Evolutionary conservation across 2,329 filamentous ascomycete species (phyloP).

Genomic region (Fusarium nygamai): DNA sequence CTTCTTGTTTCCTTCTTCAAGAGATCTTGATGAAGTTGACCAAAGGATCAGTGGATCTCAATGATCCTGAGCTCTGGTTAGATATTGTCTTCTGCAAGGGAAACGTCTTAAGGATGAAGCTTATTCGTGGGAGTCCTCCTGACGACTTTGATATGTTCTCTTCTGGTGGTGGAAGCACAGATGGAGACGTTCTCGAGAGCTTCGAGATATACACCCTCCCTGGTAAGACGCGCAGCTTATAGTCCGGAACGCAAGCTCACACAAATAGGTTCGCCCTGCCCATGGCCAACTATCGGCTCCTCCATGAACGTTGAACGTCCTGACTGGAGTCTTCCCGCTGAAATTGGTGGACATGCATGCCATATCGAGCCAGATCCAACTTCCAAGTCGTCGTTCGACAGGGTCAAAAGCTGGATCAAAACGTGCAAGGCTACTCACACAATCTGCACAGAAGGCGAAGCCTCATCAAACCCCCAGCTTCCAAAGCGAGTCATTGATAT

Average conservation of each 20-base stretch:
- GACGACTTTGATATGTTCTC: conserved; percentile 30
- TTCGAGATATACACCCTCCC: conserved; percentile 36
- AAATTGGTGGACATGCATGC: conserved; percentile 15
- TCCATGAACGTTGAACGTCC: conserved; percentile 22
- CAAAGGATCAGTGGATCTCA: background rate
- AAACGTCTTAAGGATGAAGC: conserved; percentile 10
- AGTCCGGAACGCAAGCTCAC: background rate
- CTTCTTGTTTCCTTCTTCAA: conserved; percentile 22
- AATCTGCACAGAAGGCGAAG: conserved; percentile 26
- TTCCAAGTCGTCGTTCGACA: conserved; percentile 12
- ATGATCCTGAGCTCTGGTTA: conserved; percentile 17
- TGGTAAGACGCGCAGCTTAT: background rate
- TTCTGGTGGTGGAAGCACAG: background rate
- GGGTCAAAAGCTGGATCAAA: conserved; percentile 31
- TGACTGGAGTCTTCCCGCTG: background rate
- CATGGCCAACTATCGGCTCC: conserved; percentile 34
- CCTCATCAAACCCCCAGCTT: background rate
- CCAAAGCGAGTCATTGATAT: conserved; percentile 37
- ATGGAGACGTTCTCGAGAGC: background rate
- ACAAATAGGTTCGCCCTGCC: conserved; percentile 4
- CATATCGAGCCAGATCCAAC: conserved; percentile 30
- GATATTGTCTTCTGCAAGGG: conserved; percentile 31
- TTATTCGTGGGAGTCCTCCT: conserved; percentile 7
- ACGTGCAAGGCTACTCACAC: conserved; percentile 21
- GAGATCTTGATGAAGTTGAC: conserved; percentile 18